phyloP scores from a whole-genome alignment of 1,284 basidiomycete species.

The Cutaneotrichosporon cyanovorans region DNA sequence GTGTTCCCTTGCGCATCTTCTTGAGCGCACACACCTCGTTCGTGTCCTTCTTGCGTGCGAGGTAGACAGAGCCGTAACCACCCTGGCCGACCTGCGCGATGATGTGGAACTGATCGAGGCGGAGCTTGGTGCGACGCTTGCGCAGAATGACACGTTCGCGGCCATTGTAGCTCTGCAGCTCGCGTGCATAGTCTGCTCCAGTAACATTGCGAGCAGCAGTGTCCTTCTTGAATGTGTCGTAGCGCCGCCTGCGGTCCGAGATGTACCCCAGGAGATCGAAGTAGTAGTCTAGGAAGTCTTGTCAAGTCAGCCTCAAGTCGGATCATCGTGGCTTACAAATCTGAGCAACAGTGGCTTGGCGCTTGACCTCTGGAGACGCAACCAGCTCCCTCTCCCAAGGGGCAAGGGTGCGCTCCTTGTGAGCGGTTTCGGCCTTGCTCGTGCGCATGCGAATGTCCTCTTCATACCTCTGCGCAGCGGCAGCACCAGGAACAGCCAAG shows the following conservation, averaged over 20 bases:
- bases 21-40: constrained; percentile 91
- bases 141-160: constrained; percentile 85
- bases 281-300: constrained; percentile 91
- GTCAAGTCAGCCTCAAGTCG: constrained; percentile 1
- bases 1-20: constrained; percentile 86
- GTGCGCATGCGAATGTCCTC: constrained; percentile 43
- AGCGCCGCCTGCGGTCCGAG: constrained; percentile 69
- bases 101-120: constrained; percentile 84
- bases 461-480: constrained; percentile 11
- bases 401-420: constrained; percentile 48
- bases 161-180: constrained; percentile 84
- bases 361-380: constrained; percentile 72
- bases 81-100: constrained; percentile 95
- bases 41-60: constrained; percentile 82
- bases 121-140: constrained; percentile 74
- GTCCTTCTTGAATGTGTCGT: constrained; percentile 73
- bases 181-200: constrained; percentile 60
- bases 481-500: constrained; percentile 7
- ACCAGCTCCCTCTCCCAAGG: constrained; percentile 78
- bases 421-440: constrained; percentile 31
- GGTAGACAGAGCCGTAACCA: constrained; percentile 90
- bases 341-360: constrained; percentile 91
- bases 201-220: constrained; percentile 58
- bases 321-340: constrained; percentile 57
- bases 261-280: constrained; percentile 87